A percentile compares a stretch with the other conserved stretches of the same genome.
Evolutionary conservation across 202 grass and related monocot species (phyloP).

Genomic region (Hordeum pubiflorum): DNA sequence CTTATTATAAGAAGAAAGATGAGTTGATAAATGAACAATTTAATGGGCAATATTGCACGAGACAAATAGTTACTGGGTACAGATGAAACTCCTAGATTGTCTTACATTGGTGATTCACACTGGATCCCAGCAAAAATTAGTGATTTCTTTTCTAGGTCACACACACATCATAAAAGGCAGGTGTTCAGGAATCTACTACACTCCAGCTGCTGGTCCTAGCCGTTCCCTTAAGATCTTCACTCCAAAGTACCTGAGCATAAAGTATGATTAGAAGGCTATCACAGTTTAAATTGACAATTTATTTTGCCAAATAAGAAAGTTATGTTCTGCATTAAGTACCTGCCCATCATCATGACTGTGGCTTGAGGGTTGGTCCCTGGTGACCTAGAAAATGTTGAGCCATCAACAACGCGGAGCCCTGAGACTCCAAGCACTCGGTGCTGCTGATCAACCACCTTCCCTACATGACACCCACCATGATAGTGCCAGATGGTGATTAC

Average conservation of each 20-base stretch:
- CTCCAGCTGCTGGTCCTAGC: conserved; percentile 40
- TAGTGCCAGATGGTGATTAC: conserved; percentile 99
- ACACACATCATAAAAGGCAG: conserved; percentile 35
- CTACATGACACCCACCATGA: conserved; percentile 86
- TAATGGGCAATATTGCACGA: conserved; percentile 21
- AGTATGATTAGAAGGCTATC: conserved; percentile 19
- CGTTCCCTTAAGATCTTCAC: conserved; percentile 87
- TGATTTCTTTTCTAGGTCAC: conserved; percentile 41
- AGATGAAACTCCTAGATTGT: conserved; percentile 43
- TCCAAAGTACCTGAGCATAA: conserved; percentile 78
- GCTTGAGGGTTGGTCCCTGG: conserved; percentile 98
- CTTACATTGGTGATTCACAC: conserved; percentile 41
- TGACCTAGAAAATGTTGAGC: conserved; percentile 71
- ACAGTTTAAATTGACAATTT: not conserved
- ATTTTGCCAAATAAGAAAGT: conserved; percentile 14
- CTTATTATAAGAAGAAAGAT: not conserved
- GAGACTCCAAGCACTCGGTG: conserved; percentile 60
- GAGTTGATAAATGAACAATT: conserved; percentile 21
- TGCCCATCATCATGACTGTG: conserved; percentile 98
- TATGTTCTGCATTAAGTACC: conserved; percentile 36
- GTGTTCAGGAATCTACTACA: conserved; percentile 32
- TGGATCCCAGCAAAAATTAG: conserved; percentile 54
- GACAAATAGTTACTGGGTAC: conserved; percentile 50
- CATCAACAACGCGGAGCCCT: conserved; percentile 67
- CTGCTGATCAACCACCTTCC: conserved; percentile 76